Conservation (phyloP, 1,284 basidiomycete species). For the Tylopilus sp. region DNA sequence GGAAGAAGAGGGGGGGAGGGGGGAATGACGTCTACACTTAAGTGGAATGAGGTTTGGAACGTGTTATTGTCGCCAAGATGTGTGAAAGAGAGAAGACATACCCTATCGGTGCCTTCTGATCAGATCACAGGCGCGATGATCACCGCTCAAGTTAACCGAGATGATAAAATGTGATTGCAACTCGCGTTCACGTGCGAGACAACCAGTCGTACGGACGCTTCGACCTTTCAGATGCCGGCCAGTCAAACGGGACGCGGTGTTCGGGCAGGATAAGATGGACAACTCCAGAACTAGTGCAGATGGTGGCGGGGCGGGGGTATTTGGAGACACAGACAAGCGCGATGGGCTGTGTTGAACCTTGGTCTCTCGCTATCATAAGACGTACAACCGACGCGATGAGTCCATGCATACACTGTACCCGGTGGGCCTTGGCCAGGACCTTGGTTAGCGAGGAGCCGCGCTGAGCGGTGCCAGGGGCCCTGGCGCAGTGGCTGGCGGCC, state of each 20-base stretch:
- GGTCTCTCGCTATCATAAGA: constrained; percentile 31
- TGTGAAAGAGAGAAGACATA: constrained; percentile 45
- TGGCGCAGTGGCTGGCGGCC: too few species aligned
- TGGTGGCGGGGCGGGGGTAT: constrained; percentile 42
- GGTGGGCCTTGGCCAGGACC: too few species aligned
- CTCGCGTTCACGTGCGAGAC: constrained; percentile 80
- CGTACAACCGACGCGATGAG: constrained; percentile 29
- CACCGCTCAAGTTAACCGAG: constrained; percentile 73
- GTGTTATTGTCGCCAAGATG: constrained; percentile 32
- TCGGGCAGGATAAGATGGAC: constrained; percentile 38
- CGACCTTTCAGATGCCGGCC: constrained; percentile 85
- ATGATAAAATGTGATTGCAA: constrained; percentile 85
- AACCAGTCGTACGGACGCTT: constrained; percentile 81
- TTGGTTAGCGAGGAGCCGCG: too few species aligned
- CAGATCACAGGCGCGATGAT: constrained; percentile 62
- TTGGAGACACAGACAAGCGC: constrained; percentile 51
- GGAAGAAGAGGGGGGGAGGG: constrained; percentile 46
- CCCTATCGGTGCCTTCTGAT: constrained; percentile 77
- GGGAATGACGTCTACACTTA: constrained; percentile 78
- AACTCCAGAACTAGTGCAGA: constrained; percentile 36
- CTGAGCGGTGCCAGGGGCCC: too few species aligned
- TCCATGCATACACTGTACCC: too few species aligned
- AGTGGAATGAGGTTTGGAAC: constrained; percentile 71
- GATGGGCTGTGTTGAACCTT: constrained; percentile 39
- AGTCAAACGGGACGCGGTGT: constrained; percentile 70